Conservation (phyloP, 352 stramenopile species). For the Phytophthora boehmeriae region DNA sequence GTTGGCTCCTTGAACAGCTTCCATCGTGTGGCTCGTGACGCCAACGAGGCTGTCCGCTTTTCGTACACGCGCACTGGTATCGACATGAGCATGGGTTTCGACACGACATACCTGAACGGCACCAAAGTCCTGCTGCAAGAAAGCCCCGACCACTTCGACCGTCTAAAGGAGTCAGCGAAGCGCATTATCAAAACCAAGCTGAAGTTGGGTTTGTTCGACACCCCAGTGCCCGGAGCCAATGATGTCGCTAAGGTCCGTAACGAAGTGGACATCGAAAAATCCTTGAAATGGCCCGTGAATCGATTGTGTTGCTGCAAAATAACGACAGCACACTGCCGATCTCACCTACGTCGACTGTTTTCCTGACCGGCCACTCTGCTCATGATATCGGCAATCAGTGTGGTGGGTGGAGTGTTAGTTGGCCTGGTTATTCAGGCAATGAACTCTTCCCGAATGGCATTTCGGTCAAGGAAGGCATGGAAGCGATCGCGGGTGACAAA, state of each 20-base stretch:
- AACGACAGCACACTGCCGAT: constrained; percentile 56
- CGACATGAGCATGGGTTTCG: constrained; percentile 89
- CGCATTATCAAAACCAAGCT: constrained; percentile 76
- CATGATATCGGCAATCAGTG: constrained; percentile 43
- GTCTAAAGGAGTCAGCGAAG: constrained; percentile 58
- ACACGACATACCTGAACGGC: constrained; percentile 43
- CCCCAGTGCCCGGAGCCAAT: constrained; percentile 46
- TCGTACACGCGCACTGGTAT: constrained; percentile 73
- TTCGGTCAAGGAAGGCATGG: constrained; percentile 57
- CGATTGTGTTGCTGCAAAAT: constrained; percentile 86
- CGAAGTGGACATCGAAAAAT: constrained; percentile 42
- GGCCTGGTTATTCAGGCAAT: constrained; percentile 70
- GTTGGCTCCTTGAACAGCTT: constrained; percentile 80
- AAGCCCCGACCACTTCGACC: constrained; percentile 35
- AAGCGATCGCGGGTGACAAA: constrained; percentile 26
- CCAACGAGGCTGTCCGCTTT: constrained; percentile 56
- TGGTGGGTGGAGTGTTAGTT: constrained; percentile 46
- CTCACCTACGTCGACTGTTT: constrained; percentile 9
- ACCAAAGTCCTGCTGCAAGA: constrained; percentile 44
- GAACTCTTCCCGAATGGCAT: constrained; percentile 49
- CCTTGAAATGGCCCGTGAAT: constrained; percentile 73
- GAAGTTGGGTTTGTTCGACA: constrained; percentile 62
- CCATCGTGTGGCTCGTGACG: constrained; percentile 43
- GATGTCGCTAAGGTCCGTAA: constrained; percentile 48
- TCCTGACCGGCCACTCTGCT: constrained; percentile 31